These are phyloP conservation scores for Trichomonas vaginalis DNA, from an alignment of 208 protist genomes.

Conservation along the genomic window DNA sequence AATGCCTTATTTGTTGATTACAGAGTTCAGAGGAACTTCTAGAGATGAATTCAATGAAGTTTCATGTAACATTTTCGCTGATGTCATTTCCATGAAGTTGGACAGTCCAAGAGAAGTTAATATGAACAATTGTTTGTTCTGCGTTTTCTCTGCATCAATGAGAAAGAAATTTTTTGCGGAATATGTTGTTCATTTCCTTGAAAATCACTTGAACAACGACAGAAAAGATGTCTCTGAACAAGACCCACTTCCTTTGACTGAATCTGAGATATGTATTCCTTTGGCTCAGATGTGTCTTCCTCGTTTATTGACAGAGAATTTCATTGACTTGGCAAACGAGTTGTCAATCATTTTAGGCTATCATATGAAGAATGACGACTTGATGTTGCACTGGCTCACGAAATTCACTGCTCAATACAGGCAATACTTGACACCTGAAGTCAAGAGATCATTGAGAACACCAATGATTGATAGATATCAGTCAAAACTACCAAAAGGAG, in stretches of 20 bases:
- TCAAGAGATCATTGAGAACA: neutral
- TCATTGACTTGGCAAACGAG: neutral
- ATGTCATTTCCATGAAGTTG: neutral
- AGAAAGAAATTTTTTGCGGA: neutral
- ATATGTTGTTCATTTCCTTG: neutral
- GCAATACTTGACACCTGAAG: neutral
- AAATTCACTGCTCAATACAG: neutral
- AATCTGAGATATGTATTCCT: neutral
- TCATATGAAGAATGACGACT: neutral
- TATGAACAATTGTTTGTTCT: neutral
- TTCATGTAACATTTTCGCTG: neutral
- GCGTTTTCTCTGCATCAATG: neutral
- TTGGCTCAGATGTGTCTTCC: neutral
- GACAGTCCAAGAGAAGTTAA: neutral
- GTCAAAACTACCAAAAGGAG: neutral
- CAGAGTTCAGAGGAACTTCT: neutral
- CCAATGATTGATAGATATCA: neutral
- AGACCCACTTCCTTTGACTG: neutral
- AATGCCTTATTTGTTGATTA: neutral
- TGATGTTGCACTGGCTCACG: neutral
- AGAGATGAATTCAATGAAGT: neutral
- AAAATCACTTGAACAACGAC: neutral
- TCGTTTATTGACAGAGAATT: neutral
- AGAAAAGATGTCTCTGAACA: neutral
- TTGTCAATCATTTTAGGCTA: neutral